Conservation (phyloP, 1,139 yeast genomes). For the Arxiozyma heterogenica region DNA sequence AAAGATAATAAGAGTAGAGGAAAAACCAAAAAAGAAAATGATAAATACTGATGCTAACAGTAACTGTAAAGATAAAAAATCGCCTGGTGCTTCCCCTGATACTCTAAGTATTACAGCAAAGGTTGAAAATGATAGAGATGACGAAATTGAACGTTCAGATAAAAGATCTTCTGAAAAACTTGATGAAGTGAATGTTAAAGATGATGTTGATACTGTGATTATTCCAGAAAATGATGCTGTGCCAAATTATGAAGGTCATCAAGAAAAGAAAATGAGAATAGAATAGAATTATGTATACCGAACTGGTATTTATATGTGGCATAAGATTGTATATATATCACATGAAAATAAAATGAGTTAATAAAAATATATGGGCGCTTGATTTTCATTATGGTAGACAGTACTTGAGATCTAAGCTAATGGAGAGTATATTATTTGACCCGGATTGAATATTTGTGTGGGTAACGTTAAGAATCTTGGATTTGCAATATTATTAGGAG, state of each 20-base stretch:
- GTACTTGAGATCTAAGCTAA: background rate
- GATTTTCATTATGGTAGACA: too few relatives aligned
- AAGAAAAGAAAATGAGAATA: slow-evolving; percentile 1
- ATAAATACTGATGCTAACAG: background rate
- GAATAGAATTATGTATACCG: background rate
- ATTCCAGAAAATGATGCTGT: slow-evolving; percentile 1
- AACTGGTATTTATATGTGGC: background rate
- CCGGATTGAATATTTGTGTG: too few relatives aligned
- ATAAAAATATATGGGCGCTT: too few relatives aligned
- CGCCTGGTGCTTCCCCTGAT: background rate
- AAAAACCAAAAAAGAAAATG: slow-evolving; percentile 1
- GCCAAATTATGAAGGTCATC: background rate
- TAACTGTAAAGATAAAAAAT: background rate
- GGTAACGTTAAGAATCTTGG: background rate
- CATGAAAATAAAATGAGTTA: background rate
- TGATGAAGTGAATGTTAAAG: background rate
- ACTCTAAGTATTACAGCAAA: background rate
- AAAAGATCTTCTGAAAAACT: background rate
- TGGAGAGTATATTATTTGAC: background rate
- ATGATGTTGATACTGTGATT: background rate
- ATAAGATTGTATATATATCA: background rate
- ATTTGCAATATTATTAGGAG: background rate
- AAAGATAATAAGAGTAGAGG: background rate
- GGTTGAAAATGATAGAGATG: background rate
- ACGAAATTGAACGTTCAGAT: background rate